A percentile compares a stretch with the other conserved stretches of the same genome.
Conservation (phyloP, 2,329 filamentous ascomycete genomes). For the Microcyclosporella mali region DNA sequence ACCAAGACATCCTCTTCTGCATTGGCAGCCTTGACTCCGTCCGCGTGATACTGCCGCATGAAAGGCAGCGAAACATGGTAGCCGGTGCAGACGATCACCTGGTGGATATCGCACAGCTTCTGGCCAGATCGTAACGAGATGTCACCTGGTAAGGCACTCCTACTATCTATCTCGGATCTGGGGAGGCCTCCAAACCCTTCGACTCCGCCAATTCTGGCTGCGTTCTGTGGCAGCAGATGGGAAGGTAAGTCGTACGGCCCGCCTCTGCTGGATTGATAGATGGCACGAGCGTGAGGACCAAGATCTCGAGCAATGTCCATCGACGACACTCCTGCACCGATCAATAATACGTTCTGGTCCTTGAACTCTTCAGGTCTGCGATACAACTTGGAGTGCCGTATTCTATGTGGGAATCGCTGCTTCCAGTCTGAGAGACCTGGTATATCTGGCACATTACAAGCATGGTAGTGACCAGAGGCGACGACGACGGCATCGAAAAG, state of each 20-base stretch:
- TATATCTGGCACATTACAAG: constrained; percentile 45
- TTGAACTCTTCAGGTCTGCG: constrained; percentile 43
- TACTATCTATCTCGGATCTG: not conserved
- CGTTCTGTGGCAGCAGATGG: constrained; percentile 49
- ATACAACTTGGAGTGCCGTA: constrained; percentile 50
- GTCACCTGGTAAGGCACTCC: constrained; percentile 42
- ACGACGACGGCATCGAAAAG: constrained; percentile 48
- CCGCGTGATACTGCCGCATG: constrained; percentile 46
- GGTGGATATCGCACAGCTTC: constrained; percentile 51
- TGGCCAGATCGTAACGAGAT: constrained; percentile 50
- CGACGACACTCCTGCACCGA: constrained; percentile 52
- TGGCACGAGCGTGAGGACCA: constrained; percentile 37
- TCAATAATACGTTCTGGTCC: constrained; percentile 51
- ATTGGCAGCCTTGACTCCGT: constrained; percentile 39
- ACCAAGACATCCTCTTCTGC: constrained; percentile 53
- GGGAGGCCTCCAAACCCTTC: constrained; percentile 36
- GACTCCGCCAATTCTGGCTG: constrained; percentile 49
- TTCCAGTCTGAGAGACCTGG: constrained; percentile 45
- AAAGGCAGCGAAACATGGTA: constrained; percentile 65
- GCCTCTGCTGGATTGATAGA: constrained; percentile 54
- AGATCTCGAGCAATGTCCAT: constrained; percentile 51
- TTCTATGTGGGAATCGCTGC: constrained; percentile 37
- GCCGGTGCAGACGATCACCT: constrained; percentile 60
- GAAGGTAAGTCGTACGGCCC: constrained; percentile 55
- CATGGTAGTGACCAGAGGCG: constrained; percentile 52